These are phyloP conservation scores for Dactylonectria estremocensis DNA, from an alignment of 2,329 filamentous ascomycete species.

Conservation along the genomic window DNA sequence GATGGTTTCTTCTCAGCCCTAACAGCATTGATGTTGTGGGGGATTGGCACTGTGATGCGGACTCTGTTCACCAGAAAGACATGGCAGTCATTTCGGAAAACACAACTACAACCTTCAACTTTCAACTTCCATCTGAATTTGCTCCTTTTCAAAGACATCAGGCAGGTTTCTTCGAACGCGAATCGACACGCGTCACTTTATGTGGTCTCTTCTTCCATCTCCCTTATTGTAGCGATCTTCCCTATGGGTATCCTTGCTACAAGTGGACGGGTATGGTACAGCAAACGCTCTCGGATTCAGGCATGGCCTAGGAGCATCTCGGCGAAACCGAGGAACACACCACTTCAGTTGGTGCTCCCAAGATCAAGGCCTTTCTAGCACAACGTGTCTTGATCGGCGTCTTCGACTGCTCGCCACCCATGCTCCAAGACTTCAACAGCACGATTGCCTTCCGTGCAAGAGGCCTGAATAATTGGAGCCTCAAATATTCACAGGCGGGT, in stretches of 20 bases:
- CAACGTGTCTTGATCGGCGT: constrained; percentile 20
- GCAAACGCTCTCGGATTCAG: constrained; percentile 19
- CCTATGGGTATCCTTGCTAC: constrained; percentile 23
- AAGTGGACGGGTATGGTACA: constrained; percentile 26
- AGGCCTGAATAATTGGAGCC: constrained; percentile 20
- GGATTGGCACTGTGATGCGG: constrained; percentile 17
- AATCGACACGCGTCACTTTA: not conserved
- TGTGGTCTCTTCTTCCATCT: constrained; percentile 29
- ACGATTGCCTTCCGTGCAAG: constrained; percentile 19
- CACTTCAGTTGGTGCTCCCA: constrained; percentile 8
- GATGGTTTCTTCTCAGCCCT: constrained; percentile 10
- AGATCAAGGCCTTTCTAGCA: constrained; percentile 21
- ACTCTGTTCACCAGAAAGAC: constrained; percentile 12
- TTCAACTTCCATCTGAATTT: constrained; percentile 19
- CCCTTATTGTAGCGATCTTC: constrained; percentile 28
- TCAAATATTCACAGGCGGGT: constrained; percentile 20
- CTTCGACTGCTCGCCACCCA: constrained; percentile 20
- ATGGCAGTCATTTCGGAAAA: constrained; percentile 24
- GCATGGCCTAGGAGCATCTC: constrained; percentile 25
- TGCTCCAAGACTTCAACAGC: not conserved
- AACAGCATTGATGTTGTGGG: constrained; percentile 7
- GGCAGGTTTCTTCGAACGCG: not conserved
- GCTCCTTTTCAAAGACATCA: not conserved
- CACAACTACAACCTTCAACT: constrained; percentile 24
- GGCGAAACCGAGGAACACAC: constrained; percentile 6